A percentile compares a stretch with the other conserved stretches of the same genome.
Evolutionary conservation across 2,329 filamentous ascomycete genomes (phyloP).

Genomic region (Fusarium torreyae): DNA sequence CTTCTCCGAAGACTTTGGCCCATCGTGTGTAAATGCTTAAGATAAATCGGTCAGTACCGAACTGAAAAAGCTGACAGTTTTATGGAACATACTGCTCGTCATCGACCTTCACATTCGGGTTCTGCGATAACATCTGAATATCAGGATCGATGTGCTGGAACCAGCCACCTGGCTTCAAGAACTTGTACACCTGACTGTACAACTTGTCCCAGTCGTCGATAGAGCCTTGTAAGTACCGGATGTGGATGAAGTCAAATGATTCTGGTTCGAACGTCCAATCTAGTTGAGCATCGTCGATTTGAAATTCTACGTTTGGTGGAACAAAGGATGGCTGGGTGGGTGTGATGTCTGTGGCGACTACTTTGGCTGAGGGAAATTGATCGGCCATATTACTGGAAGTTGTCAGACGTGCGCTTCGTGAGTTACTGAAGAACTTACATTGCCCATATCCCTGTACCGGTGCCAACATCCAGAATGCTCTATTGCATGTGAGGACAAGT

Average conservation of each 20-base stretch:
- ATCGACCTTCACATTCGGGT: constrained; percentile 12
- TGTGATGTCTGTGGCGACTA: constrained; percentile 43
- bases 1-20: constrained; percentile 32
- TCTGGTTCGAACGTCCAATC: constrained; percentile 61
- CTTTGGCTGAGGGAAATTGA: constrained; percentile 40
- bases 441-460: constrained; percentile 46
- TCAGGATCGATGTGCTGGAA: constrained; percentile 49
- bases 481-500: not conserved
- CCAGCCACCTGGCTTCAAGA: constrained; percentile 46
- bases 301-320: constrained; percentile 56
- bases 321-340: constrained; percentile 45
- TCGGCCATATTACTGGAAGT: constrained; percentile 34
- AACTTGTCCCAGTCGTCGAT: constrained; percentile 52
- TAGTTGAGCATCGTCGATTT: constrained; percentile 55
- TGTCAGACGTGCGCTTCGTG: not conserved
- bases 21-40: constrained; percentile 38
- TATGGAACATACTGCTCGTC: constrained; percentile 30
- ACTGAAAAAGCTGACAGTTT: fast-evolving
- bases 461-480: constrained; percentile 43
- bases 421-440: constrained; percentile 11
- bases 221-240: constrained; percentile 50
- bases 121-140: constrained; percentile 39
- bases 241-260: constrained; percentile 54
- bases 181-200: constrained; percentile 37
- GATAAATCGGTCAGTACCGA: fast-evolving